Evolutionary conservation across 805 yeast species (phyloP).

Genomic region (Brettanomyces custersianus): DNA sequence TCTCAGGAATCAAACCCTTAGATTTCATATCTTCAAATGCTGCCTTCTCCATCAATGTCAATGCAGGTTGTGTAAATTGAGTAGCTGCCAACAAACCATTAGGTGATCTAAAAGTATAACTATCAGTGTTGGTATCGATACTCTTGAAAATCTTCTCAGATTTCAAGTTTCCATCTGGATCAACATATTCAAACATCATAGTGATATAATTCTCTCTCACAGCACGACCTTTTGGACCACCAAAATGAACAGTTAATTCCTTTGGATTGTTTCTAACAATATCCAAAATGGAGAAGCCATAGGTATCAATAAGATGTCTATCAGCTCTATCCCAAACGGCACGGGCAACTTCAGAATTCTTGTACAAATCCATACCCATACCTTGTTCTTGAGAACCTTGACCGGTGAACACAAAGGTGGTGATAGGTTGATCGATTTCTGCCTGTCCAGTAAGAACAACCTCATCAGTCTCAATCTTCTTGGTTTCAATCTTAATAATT

Average conservation of each 20-base stretch:
- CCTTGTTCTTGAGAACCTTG: constrained; percentile 99
- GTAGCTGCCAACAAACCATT: constrained; percentile 95
- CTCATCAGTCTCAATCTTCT: constrained; percentile 69
- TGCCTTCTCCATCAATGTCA: constrained; percentile 98
- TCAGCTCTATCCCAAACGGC: constrained; percentile 98
- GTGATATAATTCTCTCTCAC: constrained; percentile 91
- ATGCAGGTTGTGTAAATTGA: constrained; percentile 98
- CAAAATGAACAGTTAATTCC: constrained; percentile 91
- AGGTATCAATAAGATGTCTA: constrained; percentile 79
- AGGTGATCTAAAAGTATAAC: constrained; percentile 84
- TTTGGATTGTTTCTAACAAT: constrained; percentile 94
- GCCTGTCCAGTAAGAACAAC: constrained; percentile 90
- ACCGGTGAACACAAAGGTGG: constrained; percentile 96
- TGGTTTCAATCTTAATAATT: constrained; percentile 85
- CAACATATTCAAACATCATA: constrained; percentile 96
- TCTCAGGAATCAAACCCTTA: constrained; percentile 90
- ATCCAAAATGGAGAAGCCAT: constrained; percentile 94
- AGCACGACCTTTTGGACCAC: constrained; percentile 94
- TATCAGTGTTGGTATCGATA: constrained; percentile 71
- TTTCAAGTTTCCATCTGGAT: constrained; percentile 69
- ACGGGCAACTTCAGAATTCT: constrained; percentile 82
- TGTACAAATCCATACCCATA: constrained; percentile 99
- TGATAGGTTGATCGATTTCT: constrained; percentile 95
- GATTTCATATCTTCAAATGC: constrained; percentile 95
- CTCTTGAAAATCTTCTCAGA: constrained; percentile 95